Evolutionary conservation across 768 basidiomycete genomes (phyloP).

Genomic region (Psilocybe sp.): DNA sequence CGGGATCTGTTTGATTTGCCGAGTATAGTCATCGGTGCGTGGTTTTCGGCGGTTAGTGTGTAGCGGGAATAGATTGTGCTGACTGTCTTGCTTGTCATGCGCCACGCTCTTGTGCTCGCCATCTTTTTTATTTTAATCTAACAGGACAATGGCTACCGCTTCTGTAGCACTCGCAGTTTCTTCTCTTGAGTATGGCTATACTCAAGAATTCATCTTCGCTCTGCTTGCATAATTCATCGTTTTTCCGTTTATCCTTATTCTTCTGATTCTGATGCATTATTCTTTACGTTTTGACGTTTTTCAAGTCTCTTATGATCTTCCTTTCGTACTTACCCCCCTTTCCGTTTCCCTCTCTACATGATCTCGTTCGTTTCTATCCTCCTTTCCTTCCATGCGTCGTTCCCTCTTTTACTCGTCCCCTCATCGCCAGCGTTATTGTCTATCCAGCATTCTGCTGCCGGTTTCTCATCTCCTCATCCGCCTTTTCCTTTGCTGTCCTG

Average conservation of each 20-base stretch:
- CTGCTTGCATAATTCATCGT: conserved; percentile 14
- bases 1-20: conserved; percentile 90
- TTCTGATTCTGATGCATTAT: conserved; percentile 6
- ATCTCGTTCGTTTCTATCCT: background rate
- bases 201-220: background rate
- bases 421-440: conserved; percentile 12
- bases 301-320: conserved; percentile 1
- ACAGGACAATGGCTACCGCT: conserved; percentile 88
- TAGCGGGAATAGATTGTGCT: background rate
- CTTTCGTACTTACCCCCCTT: conserved; percentile 1
- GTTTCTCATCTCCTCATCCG: too few species aligned
- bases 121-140: background rate
- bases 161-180: conserved; percentile 37
- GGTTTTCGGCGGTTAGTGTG: background rate
- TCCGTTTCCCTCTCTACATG: conserved; percentile 1
- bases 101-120: too few species aligned
- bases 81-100: background rate
- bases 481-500: conserved; percentile 13
- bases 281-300: conserved; percentile 8
- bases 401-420: conserved; percentile 6
- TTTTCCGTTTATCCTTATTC: conserved; percentile 17
- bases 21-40: conserved; percentile 81
- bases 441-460: conserved; percentile 13
- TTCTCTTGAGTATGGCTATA: too few species aligned
- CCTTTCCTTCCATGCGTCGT: background rate